phyloP scores from a whole-genome alignment of 2,329 filamentous ascomycete genomes.

The Alternaria brassicae region DNA sequence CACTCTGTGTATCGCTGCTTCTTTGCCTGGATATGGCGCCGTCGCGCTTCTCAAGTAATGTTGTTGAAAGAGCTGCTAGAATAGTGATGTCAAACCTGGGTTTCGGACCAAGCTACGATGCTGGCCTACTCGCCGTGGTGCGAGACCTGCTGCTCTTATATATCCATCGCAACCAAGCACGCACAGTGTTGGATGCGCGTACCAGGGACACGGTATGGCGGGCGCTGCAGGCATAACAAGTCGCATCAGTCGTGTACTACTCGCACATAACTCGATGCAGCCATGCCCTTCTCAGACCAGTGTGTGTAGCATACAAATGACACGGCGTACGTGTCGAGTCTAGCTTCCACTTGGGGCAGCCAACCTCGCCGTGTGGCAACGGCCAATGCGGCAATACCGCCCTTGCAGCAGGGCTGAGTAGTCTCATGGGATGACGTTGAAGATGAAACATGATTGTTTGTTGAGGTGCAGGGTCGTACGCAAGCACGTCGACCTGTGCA shows the following conservation, averaged over 20 bases:
- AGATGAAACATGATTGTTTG: slow-evolving; percentile 2
- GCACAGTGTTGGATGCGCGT: slow-evolving; percentile 30
- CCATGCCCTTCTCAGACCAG: slow-evolving; percentile 41
- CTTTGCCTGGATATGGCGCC: background rate
- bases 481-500: background rate
- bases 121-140: slow-evolving; percentile 30
- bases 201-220: slow-evolving; percentile 33
- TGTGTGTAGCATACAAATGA: slow-evolving; percentile 37
- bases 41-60: slow-evolving; percentile 32
- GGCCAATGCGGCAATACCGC: slow-evolving; percentile 33
- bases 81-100: slow-evolving; percentile 43
- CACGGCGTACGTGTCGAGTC: slow-evolving; percentile 34
- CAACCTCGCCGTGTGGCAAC: slow-evolving; percentile 24
- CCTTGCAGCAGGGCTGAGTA: slow-evolving; percentile 49
- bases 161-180: slow-evolving; percentile 25
- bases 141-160: slow-evolving; percentile 43
- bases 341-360: slow-evolving; percentile 33
- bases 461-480: background rate
- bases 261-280: slow-evolving; percentile 32
- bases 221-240: slow-evolving; percentile 32
- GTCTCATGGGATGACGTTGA: background rate
- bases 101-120: slow-evolving; percentile 34
- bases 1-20: background rate
- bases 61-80: slow-evolving; percentile 42
- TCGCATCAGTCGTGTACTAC: slow-evolving; percentile 43